phyloP scores from a whole-genome alignment of 169 alveolate genomes.

The Plasmodium knowlesi region DNA sequence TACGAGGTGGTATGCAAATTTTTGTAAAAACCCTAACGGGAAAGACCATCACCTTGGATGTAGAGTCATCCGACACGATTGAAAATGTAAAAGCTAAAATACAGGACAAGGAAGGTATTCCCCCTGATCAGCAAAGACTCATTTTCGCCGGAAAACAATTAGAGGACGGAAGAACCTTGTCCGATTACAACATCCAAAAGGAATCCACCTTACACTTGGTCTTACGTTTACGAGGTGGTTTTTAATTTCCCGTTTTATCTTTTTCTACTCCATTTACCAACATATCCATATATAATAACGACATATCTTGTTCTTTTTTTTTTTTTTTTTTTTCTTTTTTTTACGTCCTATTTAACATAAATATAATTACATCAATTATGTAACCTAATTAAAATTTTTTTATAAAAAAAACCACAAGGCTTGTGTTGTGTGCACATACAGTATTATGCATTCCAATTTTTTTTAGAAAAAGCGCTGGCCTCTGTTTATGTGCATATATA shows the following conservation, averaged over 20 bases:
- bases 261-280: background rate
- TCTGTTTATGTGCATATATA: background rate
- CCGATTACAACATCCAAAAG: conserved; percentile 98
- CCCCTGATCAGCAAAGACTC: conserved; percentile 36
- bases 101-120: background rate
- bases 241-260: background rate
- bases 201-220: conserved; percentile 98
- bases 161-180: conserved; percentile 98
- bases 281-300: background rate
- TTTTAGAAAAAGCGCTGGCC: background rate
- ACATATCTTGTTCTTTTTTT: background rate
- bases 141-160: conserved; percentile 99
- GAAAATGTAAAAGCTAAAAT: conserved; percentile 97
- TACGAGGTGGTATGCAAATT: conserved; percentile 86
- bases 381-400: conserved; percentile 58
- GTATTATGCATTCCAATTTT: conserved; percentile 4
- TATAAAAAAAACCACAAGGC: conserved; percentile 27
- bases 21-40: conserved; percentile 84
- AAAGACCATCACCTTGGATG: conserved; percentile 94
- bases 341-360: conserved; percentile 28
- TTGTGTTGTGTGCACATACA: conserved; percentile 72
- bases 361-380: conserved; percentile 5
- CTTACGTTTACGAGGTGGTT: conserved; percentile 79
- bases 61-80: conserved; percentile 91
- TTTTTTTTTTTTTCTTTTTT: conserved; percentile 7